phyloP scores from a whole-genome alignment of 345 rosid genomes.

The Ailanthus altissimus region DNA sequence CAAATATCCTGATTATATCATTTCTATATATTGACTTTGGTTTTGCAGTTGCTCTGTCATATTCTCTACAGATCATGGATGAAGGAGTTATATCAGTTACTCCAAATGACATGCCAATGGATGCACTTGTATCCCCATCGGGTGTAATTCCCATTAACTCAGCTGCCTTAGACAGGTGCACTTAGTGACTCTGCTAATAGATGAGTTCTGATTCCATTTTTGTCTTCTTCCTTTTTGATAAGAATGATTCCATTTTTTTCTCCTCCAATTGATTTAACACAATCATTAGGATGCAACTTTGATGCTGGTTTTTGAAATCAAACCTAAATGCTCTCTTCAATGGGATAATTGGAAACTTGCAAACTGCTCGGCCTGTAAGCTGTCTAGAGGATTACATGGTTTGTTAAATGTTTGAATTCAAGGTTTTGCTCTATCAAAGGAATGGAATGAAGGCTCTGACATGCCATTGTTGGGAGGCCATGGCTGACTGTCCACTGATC shows the following conservation, averaged over 20 bases:
- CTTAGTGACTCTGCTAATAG: not conserved
- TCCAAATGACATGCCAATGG: constrained; percentile 58
- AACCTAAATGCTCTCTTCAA: constrained; percentile 12
- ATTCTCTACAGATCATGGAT: constrained; percentile 78
- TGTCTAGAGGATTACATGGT: constrained; percentile 5
- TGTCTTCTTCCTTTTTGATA: not conserved
- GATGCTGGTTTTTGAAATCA: constrained; percentile 22
- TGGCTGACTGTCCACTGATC: not conserved
- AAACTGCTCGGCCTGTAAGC: constrained; percentile 3
- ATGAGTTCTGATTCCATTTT: constrained; percentile 7
- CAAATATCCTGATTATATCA: not conserved
- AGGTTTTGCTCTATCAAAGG: not conserved
- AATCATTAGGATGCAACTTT: constrained; percentile 35
- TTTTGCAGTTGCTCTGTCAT: constrained; percentile 85
- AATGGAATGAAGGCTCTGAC: not conserved
- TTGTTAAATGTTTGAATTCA: not conserved
- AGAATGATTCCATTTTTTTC: not conserved
- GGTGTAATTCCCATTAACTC: constrained; percentile 63
- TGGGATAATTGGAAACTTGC: not conserved
- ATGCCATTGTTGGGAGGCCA: constrained; percentile 18
- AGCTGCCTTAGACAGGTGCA: constrained; percentile 64
- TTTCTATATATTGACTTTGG: constrained; percentile 8
- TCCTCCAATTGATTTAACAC: not conserved
- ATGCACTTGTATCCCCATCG: constrained; percentile 76
- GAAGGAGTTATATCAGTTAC: constrained; percentile 67